Base-by-base conservation (phyloP, 2,329 filamentous ascomycete genomes). In the Ophiocordyceps camponoti-rufipedis region DNA sequence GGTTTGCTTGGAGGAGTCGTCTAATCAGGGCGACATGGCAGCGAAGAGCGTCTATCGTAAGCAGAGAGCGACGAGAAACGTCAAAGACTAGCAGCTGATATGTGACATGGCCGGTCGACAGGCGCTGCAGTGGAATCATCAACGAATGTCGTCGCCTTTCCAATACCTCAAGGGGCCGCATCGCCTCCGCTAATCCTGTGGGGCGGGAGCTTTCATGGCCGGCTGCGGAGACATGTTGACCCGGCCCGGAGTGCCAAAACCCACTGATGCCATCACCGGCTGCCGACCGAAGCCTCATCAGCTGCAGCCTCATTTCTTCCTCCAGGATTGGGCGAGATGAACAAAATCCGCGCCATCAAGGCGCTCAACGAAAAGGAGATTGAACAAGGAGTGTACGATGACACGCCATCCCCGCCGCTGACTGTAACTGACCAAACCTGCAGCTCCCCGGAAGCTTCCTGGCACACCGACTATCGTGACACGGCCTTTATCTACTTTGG, bases 401-500 rank as follows among this genome's bases (percentile, higher is more conserved):
- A 13, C 19, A 42, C 8, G 5, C 28, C 4, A 12, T 13, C 13
- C 13, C 23, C 14, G 0, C 28, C 33, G 41, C 18, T 33, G 32
- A 46, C 44, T 35, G 50, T 40, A 3, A 11, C 44, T 47, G 32
- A 47, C 60, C 31, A 28, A 59, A 51, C 62, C 50, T 38, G 43
- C 23, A 88, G 86, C 53, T 73, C 81, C 2, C 81, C 88, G 40
- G 80, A 87, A 64, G 89, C 82, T 51, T 95, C 89, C 47, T 96
- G 89, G 89, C 89, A 96, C 61, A 81, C 82, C 61, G 93, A 98
- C 68, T 98, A 96, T 66, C 85, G 86, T 65, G 91, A 94, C 67
- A 96, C 91, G 2, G 93, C 91, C 48, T 98, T 89, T 62, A 70
- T 98, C 59, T 94, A 95, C 70, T 88, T 98, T 54, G 93, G 93